Conservation (phyloP, 2,329 filamentous ascomycete species). For the Colletotrichum brevisporum region DNA sequence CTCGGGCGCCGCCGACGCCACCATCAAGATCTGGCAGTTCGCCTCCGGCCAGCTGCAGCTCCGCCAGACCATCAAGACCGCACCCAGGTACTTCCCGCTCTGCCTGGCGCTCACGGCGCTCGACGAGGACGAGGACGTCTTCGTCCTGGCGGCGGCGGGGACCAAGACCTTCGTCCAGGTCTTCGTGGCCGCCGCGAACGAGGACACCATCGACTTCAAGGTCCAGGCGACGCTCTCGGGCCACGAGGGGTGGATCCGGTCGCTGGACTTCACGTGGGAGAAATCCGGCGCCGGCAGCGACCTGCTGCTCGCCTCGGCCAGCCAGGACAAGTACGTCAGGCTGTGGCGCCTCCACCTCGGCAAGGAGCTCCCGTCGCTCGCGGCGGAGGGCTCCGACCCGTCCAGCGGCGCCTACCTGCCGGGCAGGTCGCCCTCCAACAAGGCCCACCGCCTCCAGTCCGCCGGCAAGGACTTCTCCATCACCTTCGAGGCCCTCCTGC, state of each 20-base stretch:
- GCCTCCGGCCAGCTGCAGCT: slow-evolving; percentile 63
- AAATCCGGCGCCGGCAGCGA: slow-evolving; percentile 70
- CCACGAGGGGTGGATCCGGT: slow-evolving; percentile 95
- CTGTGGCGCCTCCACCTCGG: slow-evolving; percentile 89
- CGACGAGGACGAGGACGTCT: slow-evolving; percentile 62
- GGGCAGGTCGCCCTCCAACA: slow-evolving; percentile 87
- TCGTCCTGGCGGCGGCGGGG: slow-evolving; percentile 86
- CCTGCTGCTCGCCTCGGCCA: slow-evolving; percentile 89
- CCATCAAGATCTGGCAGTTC: slow-evolving; percentile 79
- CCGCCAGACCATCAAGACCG: slow-evolving; percentile 79
- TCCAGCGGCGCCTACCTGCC: slow-evolving; percentile 70
- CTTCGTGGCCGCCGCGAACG: slow-evolving; percentile 68
- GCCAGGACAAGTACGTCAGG: slow-evolving; percentile 97
- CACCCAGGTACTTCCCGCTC: slow-evolving; percentile 86
- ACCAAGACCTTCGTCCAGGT: slow-evolving; percentile 88
- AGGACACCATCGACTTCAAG: slow-evolving; percentile 67
- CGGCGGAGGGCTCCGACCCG: slow-evolving; percentile 68
- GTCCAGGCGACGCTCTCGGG: slow-evolving; percentile 84
- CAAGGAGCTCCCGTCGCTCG: slow-evolving; percentile 71
- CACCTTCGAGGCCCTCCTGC: slow-evolving; percentile 92
- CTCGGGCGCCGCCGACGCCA: slow-evolving; percentile 86
- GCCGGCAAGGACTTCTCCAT: slow-evolving; percentile 78
- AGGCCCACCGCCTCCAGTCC: slow-evolving; percentile 82
- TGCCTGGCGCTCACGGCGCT: slow-evolving; percentile 78
- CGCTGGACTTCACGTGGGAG: slow-evolving; percentile 82